Percentiles rank a stretch among this genome's conserved stretches.
These are phyloP conservation scores for Teunomyces kruisii DNA, from an alignment of 805 yeast genomes.

Conservation along the genomic window DNA sequence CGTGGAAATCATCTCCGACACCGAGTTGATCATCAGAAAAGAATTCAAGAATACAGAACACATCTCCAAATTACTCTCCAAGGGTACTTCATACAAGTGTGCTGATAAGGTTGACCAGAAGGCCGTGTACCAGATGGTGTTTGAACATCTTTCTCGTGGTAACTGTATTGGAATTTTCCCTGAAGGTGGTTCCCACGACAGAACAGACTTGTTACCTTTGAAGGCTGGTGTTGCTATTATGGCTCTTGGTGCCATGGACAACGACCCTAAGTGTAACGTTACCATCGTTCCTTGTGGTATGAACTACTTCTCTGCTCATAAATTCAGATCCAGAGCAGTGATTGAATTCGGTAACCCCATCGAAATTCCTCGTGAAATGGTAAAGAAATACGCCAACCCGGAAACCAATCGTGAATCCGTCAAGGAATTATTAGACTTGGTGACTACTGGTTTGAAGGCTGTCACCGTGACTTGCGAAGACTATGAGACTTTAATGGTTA, in stretches of 20 bases:
- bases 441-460: conserved; percentile 72
- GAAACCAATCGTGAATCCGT: conserved; percentile 73
- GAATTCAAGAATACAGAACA: conserved; percentile 60
- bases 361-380: conserved; percentile 55
- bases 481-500: conserved; percentile 83
- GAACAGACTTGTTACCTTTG: conserved; percentile 86
- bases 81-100: conserved; percentile 60
- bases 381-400: conserved; percentile 63
- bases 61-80: conserved; percentile 41
- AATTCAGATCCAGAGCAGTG: conserved; percentile 92
- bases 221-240: conserved; percentile 97
- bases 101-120: conserved; percentile 89
- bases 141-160: conserved; percentile 76
- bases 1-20: conserved; percentile 65
- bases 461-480: conserved; percentile 90
- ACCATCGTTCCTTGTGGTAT: conserved; percentile 95
- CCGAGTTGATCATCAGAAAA: conserved; percentile 63
- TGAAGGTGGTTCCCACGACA: conserved; percentile 97
- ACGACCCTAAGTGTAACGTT: conserved; percentile 72
- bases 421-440: conserved; percentile 62
- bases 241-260: conserved; percentile 93
- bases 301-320: conserved; percentile 95
- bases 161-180: conserved; percentile 92
- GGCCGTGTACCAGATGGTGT: conserved; percentile 78
- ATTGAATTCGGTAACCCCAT: conserved; percentile 92